Evolutionary conservation across 164 flowering plant genomes (phyloP).

Genomic region (grape (Vitis vinifera)): DNA sequence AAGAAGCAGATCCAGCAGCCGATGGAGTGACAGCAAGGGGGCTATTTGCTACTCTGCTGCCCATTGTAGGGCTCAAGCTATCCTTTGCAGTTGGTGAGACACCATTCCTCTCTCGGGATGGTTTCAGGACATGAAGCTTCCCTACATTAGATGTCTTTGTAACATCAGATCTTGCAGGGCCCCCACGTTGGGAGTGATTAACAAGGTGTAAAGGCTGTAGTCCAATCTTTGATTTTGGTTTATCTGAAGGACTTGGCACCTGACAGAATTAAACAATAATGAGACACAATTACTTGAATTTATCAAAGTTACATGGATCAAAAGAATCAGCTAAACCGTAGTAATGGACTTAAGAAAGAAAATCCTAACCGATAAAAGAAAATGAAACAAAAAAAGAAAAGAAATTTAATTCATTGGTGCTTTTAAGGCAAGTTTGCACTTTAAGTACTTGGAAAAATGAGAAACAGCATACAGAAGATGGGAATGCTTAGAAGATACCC

Average conservation of each 20-base stretch:
- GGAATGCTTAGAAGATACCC: too few species aligned
- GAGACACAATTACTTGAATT: not conserved
- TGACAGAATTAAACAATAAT: slow-evolving; percentile 10
- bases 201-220: slow-evolving; percentile 20
- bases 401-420: too few species aligned
- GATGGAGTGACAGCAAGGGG: slow-evolving; percentile 3
- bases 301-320: not conserved
- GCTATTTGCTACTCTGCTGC: slow-evolving; percentile 15
- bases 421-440: too few species aligned
- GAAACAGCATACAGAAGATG: too few species aligned
- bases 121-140: slow-evolving; percentile 36
- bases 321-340: not conserved
- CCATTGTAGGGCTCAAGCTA: slow-evolving; percentile 28
- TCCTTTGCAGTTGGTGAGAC: slow-evolving; percentile 26
- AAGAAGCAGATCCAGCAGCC: slow-evolving; percentile 14
- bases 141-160: slow-evolving; percentile 25
- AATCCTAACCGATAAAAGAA: too few species aligned
- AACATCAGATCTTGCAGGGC: slow-evolving; percentile 20
- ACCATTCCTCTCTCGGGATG: slow-evolving; percentile 29
- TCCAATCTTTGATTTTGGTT: slow-evolving; percentile 24
- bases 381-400: too few species aligned
- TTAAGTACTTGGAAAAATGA: too few species aligned
- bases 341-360: too few species aligned
- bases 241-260: slow-evolving; percentile 31
- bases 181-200: slow-evolving; percentile 21